Evolutionary conservation across 331 rosid genomes (phyloP).

Genomic region (Phaseolus coccineus): DNA sequence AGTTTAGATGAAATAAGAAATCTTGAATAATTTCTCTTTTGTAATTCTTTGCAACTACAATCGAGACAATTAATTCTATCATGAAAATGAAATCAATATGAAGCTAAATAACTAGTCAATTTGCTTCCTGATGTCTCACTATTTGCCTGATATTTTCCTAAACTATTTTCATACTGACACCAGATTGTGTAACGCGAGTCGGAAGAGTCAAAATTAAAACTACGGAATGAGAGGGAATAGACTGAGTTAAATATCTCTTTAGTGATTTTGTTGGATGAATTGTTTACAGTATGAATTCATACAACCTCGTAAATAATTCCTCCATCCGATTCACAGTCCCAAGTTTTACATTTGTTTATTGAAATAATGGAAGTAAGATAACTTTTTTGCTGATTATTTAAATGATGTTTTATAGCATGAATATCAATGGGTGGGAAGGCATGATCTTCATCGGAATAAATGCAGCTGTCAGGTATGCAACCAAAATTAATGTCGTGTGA

Average conservation of each 20-base stretch:
- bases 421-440: conserved; percentile 68
- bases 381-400: conserved; percentile 36
- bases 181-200: neutral
- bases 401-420: conserved; percentile 50
- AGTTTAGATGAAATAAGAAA: conserved; percentile 10
- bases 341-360: neutral
- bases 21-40: neutral
- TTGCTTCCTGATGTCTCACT: neutral
- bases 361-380: conserved; percentile 18
- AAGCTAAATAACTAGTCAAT: neutral
- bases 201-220: neutral
- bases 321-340: neutral
- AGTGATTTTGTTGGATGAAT: neutral
- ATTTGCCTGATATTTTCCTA: neutral
- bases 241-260: neutral
- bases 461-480: conserved; percentile 86
- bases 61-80: neutral
- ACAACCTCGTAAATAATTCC: neutral
- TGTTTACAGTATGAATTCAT: too few species aligned
- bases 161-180: neutral
- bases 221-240: neutral
- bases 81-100: neutral
- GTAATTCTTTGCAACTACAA: neutral
- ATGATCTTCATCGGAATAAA: conserved; percentile 90
- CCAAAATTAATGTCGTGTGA: conserved; percentile 12